Conservation (phyloP, 75 land plant genomes). For the Azolla pinnata region DNA sequence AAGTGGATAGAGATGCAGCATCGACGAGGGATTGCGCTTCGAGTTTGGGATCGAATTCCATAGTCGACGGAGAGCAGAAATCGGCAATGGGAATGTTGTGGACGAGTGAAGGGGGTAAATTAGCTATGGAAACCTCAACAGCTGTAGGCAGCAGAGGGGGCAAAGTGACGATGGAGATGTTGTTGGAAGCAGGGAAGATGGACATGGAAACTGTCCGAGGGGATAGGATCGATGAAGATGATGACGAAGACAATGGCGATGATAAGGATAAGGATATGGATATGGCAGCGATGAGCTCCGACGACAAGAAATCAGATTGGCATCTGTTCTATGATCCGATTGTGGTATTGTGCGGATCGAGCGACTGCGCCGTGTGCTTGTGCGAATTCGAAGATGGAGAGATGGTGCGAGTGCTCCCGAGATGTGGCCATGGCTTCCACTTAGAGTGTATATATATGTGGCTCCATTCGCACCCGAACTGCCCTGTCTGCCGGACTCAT, state of each 20-base stretch:
- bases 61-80: too few relatives aligned
- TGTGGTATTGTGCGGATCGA: not conserved
- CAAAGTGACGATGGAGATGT: too few relatives aligned
- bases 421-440: conserved; percentile 75
- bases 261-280: conserved; percentile 23
- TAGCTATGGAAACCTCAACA: not conserved
- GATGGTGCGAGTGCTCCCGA: conserved; percentile 52
- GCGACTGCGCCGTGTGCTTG: conserved; percentile 57
- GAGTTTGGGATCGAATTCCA: too few relatives aligned
- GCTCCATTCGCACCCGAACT: conserved; percentile 60
- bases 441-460: conserved; percentile 60
- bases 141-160: too few relatives aligned
- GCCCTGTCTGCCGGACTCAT: conserved; percentile 64
- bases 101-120: too few relatives aligned
- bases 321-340: too few relatives aligned
- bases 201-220: not conserved
- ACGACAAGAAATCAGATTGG: too few relatives aligned
- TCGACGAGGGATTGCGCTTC: too few relatives aligned
- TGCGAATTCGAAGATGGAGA: conserved; percentile 60
- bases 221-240: conserved; percentile 9
- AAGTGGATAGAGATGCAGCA: too few relatives aligned
- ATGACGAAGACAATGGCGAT: conserved; percentile 21
- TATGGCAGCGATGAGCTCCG: conserved; percentile 24
- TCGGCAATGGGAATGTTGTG: too few relatives aligned
- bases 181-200: not conserved